phyloP scores from a whole-genome alignment of 2,329 filamentous ascomycete genomes.

The Diplocarpon mali region DNA sequence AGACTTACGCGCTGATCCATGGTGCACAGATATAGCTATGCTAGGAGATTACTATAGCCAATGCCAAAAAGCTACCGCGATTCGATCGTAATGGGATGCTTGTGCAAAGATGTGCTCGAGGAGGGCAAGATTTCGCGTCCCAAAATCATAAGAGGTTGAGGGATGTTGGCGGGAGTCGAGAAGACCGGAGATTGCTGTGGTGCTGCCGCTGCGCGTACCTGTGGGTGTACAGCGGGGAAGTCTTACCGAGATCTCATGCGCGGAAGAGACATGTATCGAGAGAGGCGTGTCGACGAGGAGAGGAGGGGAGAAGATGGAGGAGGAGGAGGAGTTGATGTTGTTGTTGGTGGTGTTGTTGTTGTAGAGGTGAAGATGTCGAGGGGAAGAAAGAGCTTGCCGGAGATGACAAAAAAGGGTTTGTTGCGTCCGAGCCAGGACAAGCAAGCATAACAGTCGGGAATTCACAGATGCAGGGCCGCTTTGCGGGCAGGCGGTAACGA shows the following conservation, averaged over 20 bases:
- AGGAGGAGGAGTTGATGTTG: neutral
- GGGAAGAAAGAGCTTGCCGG: neutral
- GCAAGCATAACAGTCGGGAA: neutral
- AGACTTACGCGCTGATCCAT: conserved; percentile 33
- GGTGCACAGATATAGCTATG: conserved; percentile 14
- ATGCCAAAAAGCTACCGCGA: conserved; percentile 13
- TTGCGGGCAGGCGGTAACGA: neutral
- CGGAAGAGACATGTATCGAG: neutral
- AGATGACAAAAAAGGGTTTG: neutral
- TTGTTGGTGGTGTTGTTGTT: conserved; percentile 8
- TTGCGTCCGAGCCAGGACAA: neutral
- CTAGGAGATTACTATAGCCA: conserved; percentile 15
- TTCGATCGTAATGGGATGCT: conserved; percentile 3
- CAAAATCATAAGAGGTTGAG: conserved; percentile 15
- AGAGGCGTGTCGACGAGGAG: conserved; percentile 6
- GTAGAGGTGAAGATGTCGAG: conserved; percentile 1
- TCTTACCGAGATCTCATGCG: too few relatives aligned
- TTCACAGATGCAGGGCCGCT: neutral
- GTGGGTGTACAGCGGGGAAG: conserved; percentile 3
- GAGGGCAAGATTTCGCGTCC: conserved; percentile 19
- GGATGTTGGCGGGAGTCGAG: neutral
- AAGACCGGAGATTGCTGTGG: conserved; percentile 1
- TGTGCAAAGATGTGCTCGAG: conserved; percentile 13
- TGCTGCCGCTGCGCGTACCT: conserved; percentile 8
- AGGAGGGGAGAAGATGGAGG: neutral